Evolutionary conservation across 352 stramenopile genomes (phyloP).

Genomic region (Phytophthora fragariaefolia): DNA sequence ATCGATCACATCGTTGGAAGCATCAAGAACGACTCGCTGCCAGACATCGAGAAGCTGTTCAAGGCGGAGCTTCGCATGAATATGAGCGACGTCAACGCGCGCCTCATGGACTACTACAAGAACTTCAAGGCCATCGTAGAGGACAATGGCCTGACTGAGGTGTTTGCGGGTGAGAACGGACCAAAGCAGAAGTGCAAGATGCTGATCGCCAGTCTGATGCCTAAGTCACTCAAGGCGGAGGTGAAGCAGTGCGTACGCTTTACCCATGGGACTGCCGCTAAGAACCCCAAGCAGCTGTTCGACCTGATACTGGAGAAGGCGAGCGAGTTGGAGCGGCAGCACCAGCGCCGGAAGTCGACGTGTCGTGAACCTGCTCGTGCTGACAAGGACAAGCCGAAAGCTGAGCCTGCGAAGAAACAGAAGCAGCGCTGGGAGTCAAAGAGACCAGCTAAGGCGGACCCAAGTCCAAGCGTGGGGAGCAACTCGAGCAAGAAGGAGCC

Average conservation of each 20-base stretch:
- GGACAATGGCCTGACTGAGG: conserved; percentile 3
- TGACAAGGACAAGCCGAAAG: no score
- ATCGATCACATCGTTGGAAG: neutral
- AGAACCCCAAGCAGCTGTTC: conserved; percentile 1
- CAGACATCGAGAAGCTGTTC: conserved; percentile 1
- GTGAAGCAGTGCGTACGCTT: conserved; percentile 16
- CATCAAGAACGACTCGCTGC: conserved; percentile 2
- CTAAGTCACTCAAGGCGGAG: neutral
- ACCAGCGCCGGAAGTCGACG: neutral
- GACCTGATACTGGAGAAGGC: conserved; percentile 11
- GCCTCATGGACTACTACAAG: conserved; percentile 6
- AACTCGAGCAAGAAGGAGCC: neutral
- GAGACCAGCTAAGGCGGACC: no score
- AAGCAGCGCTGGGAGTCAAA: neutral
- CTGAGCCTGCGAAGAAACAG: neutral
- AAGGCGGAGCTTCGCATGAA: neutral
- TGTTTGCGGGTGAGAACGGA: neutral
- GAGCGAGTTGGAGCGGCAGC: conserved; percentile 1
- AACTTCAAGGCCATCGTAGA: neutral
- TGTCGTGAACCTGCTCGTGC: no score
- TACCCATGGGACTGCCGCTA: neutral
- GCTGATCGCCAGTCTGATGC: neutral
- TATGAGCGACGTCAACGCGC: neutral
- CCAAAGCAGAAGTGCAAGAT: conserved; percentile 3
- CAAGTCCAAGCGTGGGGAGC: no score